A percentile compares a stretch with the other conserved stretches of the same genome.
Conservation (phyloP, 441 rosid species). For the Dalechampia spathulata region DNA sequence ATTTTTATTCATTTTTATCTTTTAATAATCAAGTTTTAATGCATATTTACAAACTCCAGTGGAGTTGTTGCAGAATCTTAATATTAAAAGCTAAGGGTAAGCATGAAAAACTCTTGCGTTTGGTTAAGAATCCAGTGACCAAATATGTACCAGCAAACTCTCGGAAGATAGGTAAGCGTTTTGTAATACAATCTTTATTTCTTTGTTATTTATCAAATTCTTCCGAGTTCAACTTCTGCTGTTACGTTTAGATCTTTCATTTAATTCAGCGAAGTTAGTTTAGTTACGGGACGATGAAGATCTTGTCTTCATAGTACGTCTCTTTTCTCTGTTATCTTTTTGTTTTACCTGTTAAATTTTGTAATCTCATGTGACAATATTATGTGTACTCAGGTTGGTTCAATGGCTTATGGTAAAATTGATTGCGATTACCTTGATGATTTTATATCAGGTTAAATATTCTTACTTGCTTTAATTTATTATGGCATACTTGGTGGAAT, state of each 20-base stretch:
- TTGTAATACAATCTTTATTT: neutral
- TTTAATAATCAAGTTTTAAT: neutral
- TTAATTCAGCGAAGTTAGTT: constrained; percentile 47
- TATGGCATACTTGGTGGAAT: neutral
- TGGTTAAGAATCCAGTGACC: constrained; percentile 16
- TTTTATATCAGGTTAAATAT: constrained; percentile 41
- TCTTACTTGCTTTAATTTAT: neutral
- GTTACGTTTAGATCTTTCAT: constrained; percentile 42
- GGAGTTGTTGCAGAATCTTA: constrained; percentile 14
- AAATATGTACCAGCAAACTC: constrained; percentile 12
- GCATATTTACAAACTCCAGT: neutral
- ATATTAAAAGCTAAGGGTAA: constrained; percentile 11
- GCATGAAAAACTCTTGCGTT: constrained; percentile 10
- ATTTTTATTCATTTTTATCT: too few species aligned
- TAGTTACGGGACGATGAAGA: constrained; percentile 41
- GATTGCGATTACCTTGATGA: constrained; percentile 53
- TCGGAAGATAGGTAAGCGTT: constrained; percentile 32
- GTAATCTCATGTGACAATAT: neutral
- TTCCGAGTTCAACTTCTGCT: neutral
- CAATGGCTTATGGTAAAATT: too few species aligned
- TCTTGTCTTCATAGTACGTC: constrained; percentile 61
- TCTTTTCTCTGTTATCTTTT: neutral
- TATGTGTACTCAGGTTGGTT: neutral
- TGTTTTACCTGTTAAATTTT: neutral
- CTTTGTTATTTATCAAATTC: neutral